These are phyloP conservation scores for Globisporangium mamillatum DNA, from an alignment of 352 stramenopile species.

Conservation along the genomic window DNA sequence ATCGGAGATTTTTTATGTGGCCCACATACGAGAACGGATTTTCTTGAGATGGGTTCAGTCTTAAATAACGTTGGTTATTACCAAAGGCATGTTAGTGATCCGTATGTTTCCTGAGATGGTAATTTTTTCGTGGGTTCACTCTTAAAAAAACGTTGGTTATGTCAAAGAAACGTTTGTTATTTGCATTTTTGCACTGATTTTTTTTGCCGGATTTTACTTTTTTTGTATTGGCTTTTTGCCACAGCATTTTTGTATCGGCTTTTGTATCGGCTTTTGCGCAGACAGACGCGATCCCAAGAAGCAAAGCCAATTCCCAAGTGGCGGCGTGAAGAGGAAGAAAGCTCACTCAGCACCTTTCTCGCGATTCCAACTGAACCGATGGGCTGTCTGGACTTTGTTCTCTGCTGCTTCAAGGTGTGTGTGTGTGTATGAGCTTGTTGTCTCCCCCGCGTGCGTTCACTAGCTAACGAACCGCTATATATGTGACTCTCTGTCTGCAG, in stretches of 20 bases:
- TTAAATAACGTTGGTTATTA: no score
- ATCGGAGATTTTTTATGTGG: no score
- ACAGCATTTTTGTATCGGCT: not conserved
- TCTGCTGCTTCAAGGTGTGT: conserved; percentile 56
- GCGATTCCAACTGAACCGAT: conserved; percentile 21
- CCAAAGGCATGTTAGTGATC: not conserved
- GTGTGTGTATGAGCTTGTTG: not conserved
- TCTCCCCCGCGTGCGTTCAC: not conserved
- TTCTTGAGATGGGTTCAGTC: no score
- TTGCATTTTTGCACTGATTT: conserved; percentile 11
- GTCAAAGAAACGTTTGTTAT: conserved; percentile 5
- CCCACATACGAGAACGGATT: not conserved
- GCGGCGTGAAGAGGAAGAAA: not conserved
- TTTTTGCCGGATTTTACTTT: conserved; percentile 3
- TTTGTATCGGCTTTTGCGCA: conserved; percentile 1
- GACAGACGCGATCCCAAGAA: not conserved
- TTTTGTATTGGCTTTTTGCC: not conserved
- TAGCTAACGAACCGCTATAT: not conserved
- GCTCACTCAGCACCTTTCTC: not conserved
- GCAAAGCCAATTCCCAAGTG: conserved; percentile 6
- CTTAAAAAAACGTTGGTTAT: conserved; percentile 6
- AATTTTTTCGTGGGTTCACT: conserved; percentile 10
- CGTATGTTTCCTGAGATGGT: not conserved
- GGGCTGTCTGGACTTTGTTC: conserved; percentile 67
- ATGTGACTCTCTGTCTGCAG: not conserved